Evolutionary conservation across 495 filamentous ascomycete genomes (phyloP), one percentile per base, ranked within the genome.

Genomic region (Rhypophila decipiens): DNA sequence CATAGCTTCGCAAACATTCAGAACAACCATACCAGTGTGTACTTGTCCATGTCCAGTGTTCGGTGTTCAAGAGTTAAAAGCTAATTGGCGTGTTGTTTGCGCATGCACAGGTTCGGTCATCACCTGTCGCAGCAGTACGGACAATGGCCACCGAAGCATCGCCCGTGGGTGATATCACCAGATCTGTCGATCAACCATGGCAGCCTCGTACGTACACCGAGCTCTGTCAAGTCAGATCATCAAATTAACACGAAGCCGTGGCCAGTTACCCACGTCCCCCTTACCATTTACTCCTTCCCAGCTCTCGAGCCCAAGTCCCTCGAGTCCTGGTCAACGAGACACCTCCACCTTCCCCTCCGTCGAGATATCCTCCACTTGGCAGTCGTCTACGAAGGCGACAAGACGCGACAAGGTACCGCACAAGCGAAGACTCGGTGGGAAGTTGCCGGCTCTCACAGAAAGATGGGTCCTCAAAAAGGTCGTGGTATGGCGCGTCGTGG

Each of bases 281-380:
- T 89, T 10, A 97, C 93, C 40, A 77, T 95, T 71, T 86, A 96
- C 80, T 68, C 75, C 56, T 99, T 96, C 73, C 93, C 94, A 27
- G 73, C 82, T 13, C 82, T 97, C 72, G 89, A 96, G 65, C 93
- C 93, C 19, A 62, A 82, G 39, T 77, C 82, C 29, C 85, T 95
- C 63, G 79, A 86, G 51, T 65, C 80, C 62, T 97, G 90, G 74
- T 82, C 86, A 7, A 65, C 77, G 47, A 86, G 84, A 50, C 86
- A 96, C 62, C 83, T 99, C 5, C 63, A 83, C 60, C 76, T 96
- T 38, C 93, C 93, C 5, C 74, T 95, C 13, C 87, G 93, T 9
- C 83, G 85, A 59, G 93, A 99, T 59, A 83, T 99, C 46, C 82
- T 99, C 17, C 94, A 97, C 66, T 80, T 90, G 23, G 93, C 94